Base-by-base conservation (phyloP, 495 filamentous ascomycete species). In the Cairneyella variabilis region DNA sequence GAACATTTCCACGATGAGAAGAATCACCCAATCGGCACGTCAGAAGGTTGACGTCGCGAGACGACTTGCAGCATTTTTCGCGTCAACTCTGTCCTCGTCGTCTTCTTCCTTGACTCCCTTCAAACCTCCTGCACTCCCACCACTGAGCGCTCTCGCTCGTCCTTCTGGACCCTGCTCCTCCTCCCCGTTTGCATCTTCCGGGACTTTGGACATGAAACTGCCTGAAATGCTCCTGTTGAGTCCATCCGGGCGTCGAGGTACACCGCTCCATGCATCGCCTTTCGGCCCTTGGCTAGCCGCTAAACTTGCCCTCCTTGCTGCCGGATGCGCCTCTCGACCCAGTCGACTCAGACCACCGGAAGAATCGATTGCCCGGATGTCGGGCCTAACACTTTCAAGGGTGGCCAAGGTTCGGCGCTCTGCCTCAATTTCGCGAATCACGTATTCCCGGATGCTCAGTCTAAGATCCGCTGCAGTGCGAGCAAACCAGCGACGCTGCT, bases 261-360 rank as follows among this genome's bases (percentile, higher is more conserved):
- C 89, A 27, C 95, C 95, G 62, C 90, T 95, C 93, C 93, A 98
- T 8, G 95, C 87, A 66, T 98, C 93, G 4, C 95, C 93, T 70
- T 91, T 90, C 12, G 93, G 91, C 2, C 95, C 95, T 68, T 98
- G 93, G 61, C 86, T 91, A 5, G 86, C 85, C 3, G 85, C 83
- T 38, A 95, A 65, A 64, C 88, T 96, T 18, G 86, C 64, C 44
- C 91, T 82, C 41, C 93, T 79, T 16, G 73, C 71, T 6, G 84
- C 71, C 0, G 93, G 91, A 64, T 95, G 91, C 23, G 85, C 71
- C 66, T 98, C 95, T 41, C 93, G 81, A 17, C 93, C 93, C 18
- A 98, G 75, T 5, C 93, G 80, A 53, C 85, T 90, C 8, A 98
- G 80, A 14, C 93, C 93, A 42, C 93, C 93, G 25, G 83, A 88